Conservation (phyloP, 768 basidiomycete species). For the Calocera cornea region DNA sequence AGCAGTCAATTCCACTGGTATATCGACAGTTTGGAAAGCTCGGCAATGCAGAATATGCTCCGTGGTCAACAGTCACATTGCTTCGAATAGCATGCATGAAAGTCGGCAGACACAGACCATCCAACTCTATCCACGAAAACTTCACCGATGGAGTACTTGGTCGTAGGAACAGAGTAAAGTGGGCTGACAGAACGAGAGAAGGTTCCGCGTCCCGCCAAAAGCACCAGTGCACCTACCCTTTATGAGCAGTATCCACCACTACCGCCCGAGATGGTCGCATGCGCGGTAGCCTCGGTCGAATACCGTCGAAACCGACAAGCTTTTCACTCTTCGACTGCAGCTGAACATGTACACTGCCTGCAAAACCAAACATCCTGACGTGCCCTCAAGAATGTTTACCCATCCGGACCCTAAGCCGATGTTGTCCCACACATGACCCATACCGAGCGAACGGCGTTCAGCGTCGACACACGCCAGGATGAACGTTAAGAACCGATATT, state of each 20-base stretch:
- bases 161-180: neutral
- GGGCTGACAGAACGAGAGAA: conserved; percentile 3
- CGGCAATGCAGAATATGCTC: neutral
- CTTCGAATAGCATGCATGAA: neutral
- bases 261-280: neutral
- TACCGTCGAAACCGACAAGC: neutral
- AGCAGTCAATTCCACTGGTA: too few relatives aligned
- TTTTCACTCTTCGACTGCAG: conserved; percentile 4
- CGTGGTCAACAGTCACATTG: neutral
- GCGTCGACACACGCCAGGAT: neutral
- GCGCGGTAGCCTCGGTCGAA: conserved; percentile 6
- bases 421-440: neutral
- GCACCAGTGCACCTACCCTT: neutral
- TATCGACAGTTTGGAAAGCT: neutral
- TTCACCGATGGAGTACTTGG: neutral
- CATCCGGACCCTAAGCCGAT: neutral
- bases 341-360: neutral
- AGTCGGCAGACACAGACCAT: neutral
- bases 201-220: neutral
- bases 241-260: neutral
- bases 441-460: neutral
- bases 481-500: neutral
- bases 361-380: conserved; percentile 1
- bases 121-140: neutral
- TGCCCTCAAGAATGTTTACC: neutral